Base-by-base conservation (phyloP, 1,284 basidiomycete genomes). In the Cutaneotrichosporon sp. region DNA sequence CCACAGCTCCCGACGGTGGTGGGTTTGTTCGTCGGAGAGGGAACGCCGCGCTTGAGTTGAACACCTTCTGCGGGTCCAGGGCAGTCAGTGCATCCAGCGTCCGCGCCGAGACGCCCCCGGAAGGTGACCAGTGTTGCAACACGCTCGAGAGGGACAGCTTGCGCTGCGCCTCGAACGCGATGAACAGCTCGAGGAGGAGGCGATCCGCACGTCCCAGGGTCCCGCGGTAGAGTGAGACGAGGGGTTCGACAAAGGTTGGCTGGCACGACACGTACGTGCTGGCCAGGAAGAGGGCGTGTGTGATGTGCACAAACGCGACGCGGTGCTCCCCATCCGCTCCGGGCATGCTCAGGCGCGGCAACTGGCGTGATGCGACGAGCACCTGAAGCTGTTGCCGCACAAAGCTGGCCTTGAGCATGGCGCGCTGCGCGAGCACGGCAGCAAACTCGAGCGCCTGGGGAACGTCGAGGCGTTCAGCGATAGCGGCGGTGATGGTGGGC, bases 201-300 rank as follows among this genome's bases (percentile, higher is more conserved):
- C 80, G 78, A 67, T 96, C 92, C 0, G 83, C 64, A 1, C 55
- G 51, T 0, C 82, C 81, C 27, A 87, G 70, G 0, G 86, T 86
- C 1, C 87, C 91, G 4, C 80, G 75, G 68, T 96, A 96, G 1
- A 91, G 74, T 7, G 74, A 75, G 27, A 87, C 72, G 25, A 94
- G 77, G 1, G 88, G 87, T 49, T 87, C 83, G 45, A 93, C 74
- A 60, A 91, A 87, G 9, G 83, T 84, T 1, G 85, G 79, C 66
- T 92, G 90, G 63, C 88, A 90, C 1, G 90, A 85, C 61, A 88
- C 88, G 17, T 79, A 75, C 0, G 89, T 86, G 63, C 90, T 84
- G 12, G 84, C 78, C 51, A 80, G 70, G 76, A 92, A 93, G 3
- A 93, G 77, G 1, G 74, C 71, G 49, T 83, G 78, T 2, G 91